These are phyloP conservation scores for Exophiala xenobiotica DNA, from an alignment of 2,329 filamentous ascomycete species.

Conservation along the genomic window DNA sequence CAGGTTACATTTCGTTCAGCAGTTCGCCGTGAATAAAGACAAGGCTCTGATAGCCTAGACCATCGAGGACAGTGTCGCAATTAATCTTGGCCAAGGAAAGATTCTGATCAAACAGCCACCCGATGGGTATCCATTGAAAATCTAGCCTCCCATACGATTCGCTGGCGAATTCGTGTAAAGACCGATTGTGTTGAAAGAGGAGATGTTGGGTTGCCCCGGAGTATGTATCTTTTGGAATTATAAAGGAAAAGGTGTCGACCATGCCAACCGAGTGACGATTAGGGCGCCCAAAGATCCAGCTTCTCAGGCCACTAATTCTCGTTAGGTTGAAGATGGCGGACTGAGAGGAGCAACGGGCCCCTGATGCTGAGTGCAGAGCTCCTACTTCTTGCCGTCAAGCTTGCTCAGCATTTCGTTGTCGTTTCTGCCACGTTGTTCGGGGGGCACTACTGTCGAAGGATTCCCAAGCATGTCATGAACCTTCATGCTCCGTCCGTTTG, in stretches of 20 bases:
- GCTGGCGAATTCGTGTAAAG: constrained; percentile 24
- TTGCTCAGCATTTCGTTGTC: constrained; percentile 52
- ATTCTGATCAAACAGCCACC: constrained; percentile 31
- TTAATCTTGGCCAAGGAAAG: constrained; percentile 9
- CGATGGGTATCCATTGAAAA: constrained; percentile 19
- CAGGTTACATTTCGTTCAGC: constrained; percentile 23
- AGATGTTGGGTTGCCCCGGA: constrained; percentile 30
- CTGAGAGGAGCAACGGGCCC: too few species aligned
- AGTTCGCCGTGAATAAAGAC: constrained; percentile 18
- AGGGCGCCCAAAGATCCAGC: constrained; percentile 4
- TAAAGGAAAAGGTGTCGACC: constrained; percentile 8
- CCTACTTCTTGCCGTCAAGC: constrained; percentile 32
- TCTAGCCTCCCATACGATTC: constrained; percentile 22
- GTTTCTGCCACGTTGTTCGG: constrained; percentile 41
- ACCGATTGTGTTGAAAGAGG: constrained; percentile 23
- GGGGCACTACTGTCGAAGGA: constrained; percentile 26
- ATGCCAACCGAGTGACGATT: background rate
- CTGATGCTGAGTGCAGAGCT: background rate
- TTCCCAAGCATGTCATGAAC: constrained; percentile 49
- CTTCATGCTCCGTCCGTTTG: constrained; percentile 42
- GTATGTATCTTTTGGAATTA: constrained; percentile 26
- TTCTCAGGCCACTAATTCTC: constrained; percentile 2
- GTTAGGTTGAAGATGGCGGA: background rate
- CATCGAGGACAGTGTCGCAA: constrained; percentile 12
- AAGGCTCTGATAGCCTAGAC: constrained; percentile 26